Evolutionary conservation across 805 yeast genomes (phyloP), one percentile per base, ranked within the genome.

Genomic region (Candida patagonica): DNA sequence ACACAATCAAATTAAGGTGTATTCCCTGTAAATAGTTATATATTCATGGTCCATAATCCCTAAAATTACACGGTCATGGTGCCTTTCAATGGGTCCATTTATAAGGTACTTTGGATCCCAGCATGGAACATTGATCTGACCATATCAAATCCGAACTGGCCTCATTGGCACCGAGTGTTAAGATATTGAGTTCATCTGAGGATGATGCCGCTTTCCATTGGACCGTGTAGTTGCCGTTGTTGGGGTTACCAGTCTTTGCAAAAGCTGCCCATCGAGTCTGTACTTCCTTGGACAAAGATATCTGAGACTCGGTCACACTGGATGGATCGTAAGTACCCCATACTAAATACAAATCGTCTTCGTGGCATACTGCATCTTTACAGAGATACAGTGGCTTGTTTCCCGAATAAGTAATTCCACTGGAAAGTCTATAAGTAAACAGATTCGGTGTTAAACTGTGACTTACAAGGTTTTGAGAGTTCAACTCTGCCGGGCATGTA

Each of bases 181-280:
- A 7, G 15, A 37, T 26, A 16, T 30, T 36, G 26, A 46, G 32
- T 10, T 31, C 35, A 13, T 23, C 2, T 6, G 20, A n/a, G 3
- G 42, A 19, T 19, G 17, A 10, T 6, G 39, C 47, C 12, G 47
- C 38, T 16, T n/a, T 8, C 59, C 58, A 54, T 34, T 32, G 13
- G 13, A 16, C 13, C 5, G 30, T 20, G 24, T 39, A 40, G 10
- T 45, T 43, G 4, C 19, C 20, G 6, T 25, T 24, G 31, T 55
- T 55, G 5, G 60, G 60, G 30, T 26, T 41, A 2, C 56, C 56
- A 8, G 35, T 35, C 27, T 32, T 35, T 22, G 54, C 51, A 42
- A 53, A 56, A 7, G 41, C 17, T 12, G 42, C 47, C 61, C 61
- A 56, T 19, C 60, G 44, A 12, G 40, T 37, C 40, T 52, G 57